Percentiles rank a stretch among this genome's conserved stretches.
phyloP scores from a whole-genome alignment of 768 basidiomycete genomes.

The Tylopilus sp. region DNA sequence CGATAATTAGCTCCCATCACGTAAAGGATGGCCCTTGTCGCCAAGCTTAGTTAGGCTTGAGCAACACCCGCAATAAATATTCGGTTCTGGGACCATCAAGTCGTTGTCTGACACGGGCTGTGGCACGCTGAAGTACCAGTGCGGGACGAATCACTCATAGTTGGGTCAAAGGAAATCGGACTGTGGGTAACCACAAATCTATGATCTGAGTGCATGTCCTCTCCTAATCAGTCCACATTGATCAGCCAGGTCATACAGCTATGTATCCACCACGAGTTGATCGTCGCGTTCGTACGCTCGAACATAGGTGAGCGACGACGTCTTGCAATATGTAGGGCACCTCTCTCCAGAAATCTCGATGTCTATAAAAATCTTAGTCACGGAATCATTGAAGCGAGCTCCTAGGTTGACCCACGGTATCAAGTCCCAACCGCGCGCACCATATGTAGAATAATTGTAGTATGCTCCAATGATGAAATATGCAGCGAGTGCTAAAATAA shows the following conservation, averaged over 20 bases:
- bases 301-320: slow-evolving; percentile 73
- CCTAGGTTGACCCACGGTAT: slow-evolving; percentile 70
- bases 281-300: slow-evolving; percentile 63
- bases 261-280: slow-evolving; percentile 72
- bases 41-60: no score
- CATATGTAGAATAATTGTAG: slow-evolving; percentile 86
- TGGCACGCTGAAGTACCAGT: no score
- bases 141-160: no score
- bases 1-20: slow-evolving; percentile 8
- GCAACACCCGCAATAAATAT: no score
- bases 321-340: slow-evolving; percentile 84
- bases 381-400: slow-evolving; percentile 2
- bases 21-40: slow-evolving; percentile 12
- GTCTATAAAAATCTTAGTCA: slow-evolving; percentile 39
- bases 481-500: slow-evolving; percentile 55
- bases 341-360: slow-evolving; percentile 89
- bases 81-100: no score
- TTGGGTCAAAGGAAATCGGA: background rate
- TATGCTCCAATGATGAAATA: slow-evolving; percentile 83
- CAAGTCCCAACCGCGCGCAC: slow-evolving; percentile 76
- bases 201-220: slow-evolving; percentile 1
- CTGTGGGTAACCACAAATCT: slow-evolving; percentile 12
- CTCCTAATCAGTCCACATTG: background rate
- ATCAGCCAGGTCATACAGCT: slow-evolving; percentile 48
- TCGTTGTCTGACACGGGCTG: no score